Base-by-base conservation (phyloP, 352 stramenopile species). In the Globisporangium barbulae region DNA sequence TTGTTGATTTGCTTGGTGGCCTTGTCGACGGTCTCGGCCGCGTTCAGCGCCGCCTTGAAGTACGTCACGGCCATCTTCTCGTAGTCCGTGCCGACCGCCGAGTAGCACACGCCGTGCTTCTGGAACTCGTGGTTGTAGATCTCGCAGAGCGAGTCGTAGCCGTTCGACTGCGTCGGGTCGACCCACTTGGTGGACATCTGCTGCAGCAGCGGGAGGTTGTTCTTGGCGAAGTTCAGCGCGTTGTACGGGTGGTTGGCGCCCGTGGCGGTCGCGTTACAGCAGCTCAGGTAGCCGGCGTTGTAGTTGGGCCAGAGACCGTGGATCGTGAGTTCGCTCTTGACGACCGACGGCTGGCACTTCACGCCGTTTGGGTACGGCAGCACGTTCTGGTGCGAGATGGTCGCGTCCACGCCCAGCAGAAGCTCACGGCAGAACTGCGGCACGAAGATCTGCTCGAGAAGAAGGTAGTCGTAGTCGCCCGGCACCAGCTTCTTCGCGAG, bases 381-480 rank as follows among this genome's bases (percentile, higher is more conserved):
- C 17, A 93, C 80, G 61, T 90, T 90, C 68, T 89, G 81, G 71
- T 93, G 84, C 60, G 81, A 89, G 71, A 93, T 78, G 30, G 84
- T 93, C 54, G 66, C 76, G 70, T 93, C 83, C 35, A 89, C 74
- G 44, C 83, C 83, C 1, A 78, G 63, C 42, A 91, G 76, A 33
- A 93, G 68, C 61, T 93, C 84, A 42, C 84, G 84, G 65, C 84
- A 93, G 71, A 90, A 93, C 73, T 93, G 84, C 67, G 84, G 84
- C 63, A 86, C 74, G 60, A 85, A 93, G 57, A 93, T 64, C 68
- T 93, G 76, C 71, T 93, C 82, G n/a, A 93, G 65, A 35, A 91
- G 58, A 7, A 93, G 63, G 70, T 87, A 91, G 74, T 90, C 84
- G 59, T 84, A 91, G 74, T 90, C 83, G 54, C 79, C 75, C 10